Percentiles rank a stretch among this genome's conserved stretches.
phyloP scores from a whole-genome alignment of 495 filamentous ascomycete species.

The Annulohypoxylon maeteangense region DNA sequence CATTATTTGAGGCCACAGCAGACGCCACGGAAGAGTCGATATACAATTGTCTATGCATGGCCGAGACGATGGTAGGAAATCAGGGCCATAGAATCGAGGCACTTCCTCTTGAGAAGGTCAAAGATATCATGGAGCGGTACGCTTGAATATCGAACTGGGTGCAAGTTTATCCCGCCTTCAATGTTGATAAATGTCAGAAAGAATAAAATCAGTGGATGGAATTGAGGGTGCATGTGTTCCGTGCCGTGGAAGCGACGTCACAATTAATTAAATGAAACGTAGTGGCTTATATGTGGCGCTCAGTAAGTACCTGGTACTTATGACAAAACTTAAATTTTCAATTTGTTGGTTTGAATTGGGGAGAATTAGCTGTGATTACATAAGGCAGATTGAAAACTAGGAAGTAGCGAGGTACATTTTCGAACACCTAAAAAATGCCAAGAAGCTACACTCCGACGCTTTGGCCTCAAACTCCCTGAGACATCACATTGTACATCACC shows the following conservation, averaged over 20 bases:
- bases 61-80: conserved; percentile 59
- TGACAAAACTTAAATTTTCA: background rate
- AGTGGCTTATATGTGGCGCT: background rate
- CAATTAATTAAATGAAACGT: background rate
- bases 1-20: conserved; percentile 60
- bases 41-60: conserved; percentile 63
- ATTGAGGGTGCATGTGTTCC: background rate
- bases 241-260: background rate
- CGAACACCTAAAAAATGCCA: conserved; percentile 17
- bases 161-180: background rate
- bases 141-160: background rate
- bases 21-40: conserved; percentile 65
- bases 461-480: conserved; percentile 44
- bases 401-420: background rate
- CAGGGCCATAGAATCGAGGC: conserved; percentile 54
- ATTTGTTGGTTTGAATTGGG: background rate
- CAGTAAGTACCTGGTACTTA: background rate
- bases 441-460: conserved; percentile 30
- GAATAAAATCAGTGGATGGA: background rate
- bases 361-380: background rate
- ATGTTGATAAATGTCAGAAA: no score
- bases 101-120: conserved; percentile 58
- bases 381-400: background rate
- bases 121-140: conserved; percentile 59
- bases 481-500: conserved; percentile 34